These are phyloP conservation scores for Rutstroemia sp. DNA, from an alignment of 2,329 filamentous ascomycete species.

Conservation along the genomic window DNA sequence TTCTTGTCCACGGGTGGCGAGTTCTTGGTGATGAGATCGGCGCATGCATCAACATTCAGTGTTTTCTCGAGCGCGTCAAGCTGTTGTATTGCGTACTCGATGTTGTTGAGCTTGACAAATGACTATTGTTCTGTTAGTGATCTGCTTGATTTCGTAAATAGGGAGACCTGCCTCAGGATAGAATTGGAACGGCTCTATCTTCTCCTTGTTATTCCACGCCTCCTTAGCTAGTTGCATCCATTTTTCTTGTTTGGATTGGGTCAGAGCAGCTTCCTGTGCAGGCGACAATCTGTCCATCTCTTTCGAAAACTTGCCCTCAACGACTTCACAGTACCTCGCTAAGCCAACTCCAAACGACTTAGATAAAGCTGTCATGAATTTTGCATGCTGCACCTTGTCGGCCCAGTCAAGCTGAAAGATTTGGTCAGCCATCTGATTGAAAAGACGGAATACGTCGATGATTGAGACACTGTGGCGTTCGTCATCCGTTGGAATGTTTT, in stretches of 20 bases:
- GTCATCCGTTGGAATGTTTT: constrained; percentile 62
- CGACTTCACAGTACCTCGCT: constrained; percentile 81
- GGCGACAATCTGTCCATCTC: constrained; percentile 93
- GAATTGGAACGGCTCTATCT: constrained; percentile 94
- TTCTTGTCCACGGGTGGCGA: constrained; percentile 59
- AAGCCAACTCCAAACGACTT: constrained; percentile 79
- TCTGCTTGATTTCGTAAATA: background rate
- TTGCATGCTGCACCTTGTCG: constrained; percentile 86
- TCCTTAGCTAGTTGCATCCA: constrained; percentile 92
- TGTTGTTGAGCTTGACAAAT: constrained; percentile 95
- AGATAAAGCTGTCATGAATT: constrained; percentile 91
- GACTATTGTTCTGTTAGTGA: constrained; percentile 51
- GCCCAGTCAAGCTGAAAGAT: constrained; percentile 84
- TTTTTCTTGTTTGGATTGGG: constrained; percentile 81
- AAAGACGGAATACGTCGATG: constrained; percentile 87
- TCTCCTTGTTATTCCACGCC: constrained; percentile 85
- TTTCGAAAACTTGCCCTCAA: constrained; percentile 76
- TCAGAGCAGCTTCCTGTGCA: constrained; percentile 72
- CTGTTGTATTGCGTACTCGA: constrained; percentile 89
- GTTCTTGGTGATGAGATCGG: constrained; percentile 68
- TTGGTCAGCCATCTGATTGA: constrained; percentile 86
- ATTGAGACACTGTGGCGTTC: constrained; percentile 89
- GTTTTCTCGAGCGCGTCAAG: constrained; percentile 83
- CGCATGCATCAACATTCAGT: constrained; percentile 88
- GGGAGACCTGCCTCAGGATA: constrained; percentile 67